phyloP scores from a whole-genome alignment of 495 filamentous ascomycete species.

The Hyaloscypha finlandica region DNA sequence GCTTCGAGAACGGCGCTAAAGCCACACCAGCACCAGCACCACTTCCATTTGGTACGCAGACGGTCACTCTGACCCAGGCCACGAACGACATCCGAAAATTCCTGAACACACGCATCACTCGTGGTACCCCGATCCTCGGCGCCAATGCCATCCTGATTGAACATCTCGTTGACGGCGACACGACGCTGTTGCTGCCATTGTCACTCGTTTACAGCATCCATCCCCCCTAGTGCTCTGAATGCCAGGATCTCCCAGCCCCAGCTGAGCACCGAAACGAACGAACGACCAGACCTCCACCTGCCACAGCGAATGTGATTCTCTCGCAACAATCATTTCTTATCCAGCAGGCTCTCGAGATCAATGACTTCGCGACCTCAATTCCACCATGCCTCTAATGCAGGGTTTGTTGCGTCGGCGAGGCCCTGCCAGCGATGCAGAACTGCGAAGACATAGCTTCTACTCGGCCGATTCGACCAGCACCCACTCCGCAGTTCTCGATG shows the following conservation, averaged over 20 bases:
- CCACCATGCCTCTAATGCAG: conserved; percentile 30
- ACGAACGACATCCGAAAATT: not conserved
- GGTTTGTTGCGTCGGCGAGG: conserved; percentile 29
- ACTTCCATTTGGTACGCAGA: not conserved
- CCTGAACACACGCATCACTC: not conserved
- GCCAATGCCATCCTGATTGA: not conserved
- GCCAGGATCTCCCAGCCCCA: not conserved
- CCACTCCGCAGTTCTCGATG: conserved; percentile 24
- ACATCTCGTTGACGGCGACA: not conserved
- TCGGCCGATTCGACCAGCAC: conserved; percentile 21
- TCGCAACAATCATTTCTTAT: not conserved
- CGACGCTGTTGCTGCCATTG: not conserved
- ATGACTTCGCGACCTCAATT: conserved; percentile 16
- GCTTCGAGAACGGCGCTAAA: not conserved
- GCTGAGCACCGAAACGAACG: not conserved
- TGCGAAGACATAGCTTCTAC: conserved; percentile 32
- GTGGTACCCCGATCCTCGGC: not conserved
- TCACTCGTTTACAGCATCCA: conserved; percentile 5
- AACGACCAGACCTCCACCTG: not conserved
- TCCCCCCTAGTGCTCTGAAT: not conserved
- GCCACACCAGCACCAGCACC: not conserved
- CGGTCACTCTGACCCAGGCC: not conserved
- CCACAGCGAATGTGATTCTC: conserved; percentile 12
- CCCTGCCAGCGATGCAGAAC: conserved; percentile 24
- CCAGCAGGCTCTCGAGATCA: conserved; percentile 10